Percentiles rank a stretch among this genome's conserved stretches.
Conservation (phyloP, 306 rosid genomes). For the Morella rubra region DNA sequence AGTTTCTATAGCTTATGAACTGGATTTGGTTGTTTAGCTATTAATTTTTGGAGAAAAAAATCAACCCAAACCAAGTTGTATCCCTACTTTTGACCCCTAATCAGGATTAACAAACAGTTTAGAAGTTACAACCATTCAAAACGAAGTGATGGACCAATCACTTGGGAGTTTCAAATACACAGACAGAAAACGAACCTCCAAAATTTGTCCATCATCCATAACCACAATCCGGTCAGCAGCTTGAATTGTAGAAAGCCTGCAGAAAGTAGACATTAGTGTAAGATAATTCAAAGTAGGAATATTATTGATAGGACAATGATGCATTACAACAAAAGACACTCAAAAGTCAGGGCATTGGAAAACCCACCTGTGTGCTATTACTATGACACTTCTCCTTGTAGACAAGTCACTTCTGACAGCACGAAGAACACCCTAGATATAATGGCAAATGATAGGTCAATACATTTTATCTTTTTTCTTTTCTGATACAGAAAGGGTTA, state of each 20-base stretch:
- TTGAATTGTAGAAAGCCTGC: constrained; percentile 95
- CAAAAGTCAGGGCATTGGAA: constrained; percentile 11
- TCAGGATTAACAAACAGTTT: not conserved
- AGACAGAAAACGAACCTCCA: constrained; percentile 66
- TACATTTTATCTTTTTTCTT: not conserved
- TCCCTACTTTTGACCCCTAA: not conserved
- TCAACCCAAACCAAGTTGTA: not conserved
- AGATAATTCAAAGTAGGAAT: not conserved
- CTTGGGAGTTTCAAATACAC: constrained; percentile 23
- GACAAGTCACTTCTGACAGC: constrained; percentile 65
- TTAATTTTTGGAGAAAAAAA: no score
- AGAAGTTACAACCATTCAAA: constrained; percentile 20
- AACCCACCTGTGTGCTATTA: constrained; percentile 87
- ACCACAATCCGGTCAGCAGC: constrained; percentile 94
- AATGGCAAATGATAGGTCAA: constrained; percentile 30
- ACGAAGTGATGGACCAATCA: constrained; percentile 1
- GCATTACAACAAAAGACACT: constrained; percentile 3
- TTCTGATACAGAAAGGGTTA: not conserved
- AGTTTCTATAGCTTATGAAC: no score
- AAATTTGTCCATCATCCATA: constrained; percentile 77
- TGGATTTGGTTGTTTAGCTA: no score
- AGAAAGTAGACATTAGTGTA: not conserved
- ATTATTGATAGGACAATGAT: not conserved
- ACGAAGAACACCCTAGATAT: constrained; percentile 82
- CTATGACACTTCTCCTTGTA: constrained; percentile 68